These are phyloP conservation scores for Paragyromitra xinjiangensis DNA, from an alignment of 495 filamentous ascomycete genomes.

Conservation along the genomic window DNA sequence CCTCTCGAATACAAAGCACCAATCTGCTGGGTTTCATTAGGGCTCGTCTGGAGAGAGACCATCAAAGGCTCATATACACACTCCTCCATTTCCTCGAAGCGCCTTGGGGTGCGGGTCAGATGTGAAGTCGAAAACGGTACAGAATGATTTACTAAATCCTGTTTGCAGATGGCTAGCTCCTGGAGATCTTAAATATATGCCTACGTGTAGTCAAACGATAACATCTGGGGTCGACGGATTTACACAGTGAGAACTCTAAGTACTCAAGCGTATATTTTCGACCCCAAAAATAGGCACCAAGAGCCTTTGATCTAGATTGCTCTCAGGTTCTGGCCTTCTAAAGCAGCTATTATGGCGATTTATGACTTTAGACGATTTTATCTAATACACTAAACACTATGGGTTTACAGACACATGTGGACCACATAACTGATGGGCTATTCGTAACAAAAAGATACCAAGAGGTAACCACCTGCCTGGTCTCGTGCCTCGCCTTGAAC, in stretches of 20 bases:
- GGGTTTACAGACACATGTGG: constrained; percentile 73
- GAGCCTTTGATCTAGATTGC: not conserved
- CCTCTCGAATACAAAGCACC: not conserved
- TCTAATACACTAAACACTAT: constrained; percentile 95
- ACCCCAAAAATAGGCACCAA: not conserved
- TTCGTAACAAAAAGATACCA: constrained; percentile 73
- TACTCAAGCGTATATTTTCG: constrained; percentile 83
- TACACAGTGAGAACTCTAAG: constrained; percentile 98
- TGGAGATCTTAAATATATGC: constrained; percentile 96
- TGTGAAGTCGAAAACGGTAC: not conserved
- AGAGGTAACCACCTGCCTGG: constrained; percentile 99
- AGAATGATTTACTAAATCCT: constrained; percentile 15
- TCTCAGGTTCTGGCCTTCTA: constrained; percentile 74
- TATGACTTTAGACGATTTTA: constrained; percentile 95
- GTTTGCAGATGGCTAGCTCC: constrained; percentile 93
- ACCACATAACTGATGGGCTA: constrained; percentile 2
- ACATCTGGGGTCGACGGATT: constrained; percentile 92
- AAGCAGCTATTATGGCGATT: constrained; percentile 92
- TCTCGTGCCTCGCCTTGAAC: constrained; percentile 98
- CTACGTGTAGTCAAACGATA: constrained; percentile 88
- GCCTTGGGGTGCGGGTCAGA: not conserved
- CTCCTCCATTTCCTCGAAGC: not conserved
- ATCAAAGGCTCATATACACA: constrained; percentile 63
- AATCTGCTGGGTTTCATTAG: not conserved
- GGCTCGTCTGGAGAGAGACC: constrained; percentile 59